phyloP scores from a whole-genome alignment of 805 yeast species.

The Helenozyma rhizophorensis region DNA sequence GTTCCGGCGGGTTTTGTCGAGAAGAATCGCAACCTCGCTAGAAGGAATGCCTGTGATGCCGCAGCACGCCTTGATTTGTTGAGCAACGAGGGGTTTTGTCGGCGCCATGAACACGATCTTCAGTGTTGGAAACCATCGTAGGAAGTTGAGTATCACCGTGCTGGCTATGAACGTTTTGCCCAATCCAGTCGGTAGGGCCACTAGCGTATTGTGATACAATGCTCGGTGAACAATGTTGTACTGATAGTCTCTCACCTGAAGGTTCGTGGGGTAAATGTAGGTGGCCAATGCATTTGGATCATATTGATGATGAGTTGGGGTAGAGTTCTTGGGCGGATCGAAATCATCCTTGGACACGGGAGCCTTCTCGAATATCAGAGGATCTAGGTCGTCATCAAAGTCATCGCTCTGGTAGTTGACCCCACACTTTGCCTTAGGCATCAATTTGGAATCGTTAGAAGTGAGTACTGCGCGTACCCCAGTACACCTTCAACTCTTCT shows the following conservation, averaged over 20 bases:
- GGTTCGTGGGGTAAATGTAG: slow-evolving; percentile 82
- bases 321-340: not conserved
- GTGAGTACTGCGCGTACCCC: no score
- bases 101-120: slow-evolving; percentile 96
- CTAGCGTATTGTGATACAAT: slow-evolving; percentile 66
- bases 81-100: slow-evolving; percentile 92
- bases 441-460: no score
- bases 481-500: no score
- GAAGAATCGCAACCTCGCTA: slow-evolving; percentile 70
- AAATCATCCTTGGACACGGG: not conserved
- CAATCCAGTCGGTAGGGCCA: slow-evolving; percentile 94
- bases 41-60: slow-evolving; percentile 81
- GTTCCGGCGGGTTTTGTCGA: slow-evolving; percentile 53
- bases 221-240: slow-evolving; percentile 71
- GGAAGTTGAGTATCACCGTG: slow-evolving; percentile 85
- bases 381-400: slow-evolving; percentile 13
- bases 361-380: slow-evolving; percentile 3
- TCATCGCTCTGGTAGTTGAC: no score
- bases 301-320: slow-evolving; percentile 6
- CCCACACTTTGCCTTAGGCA: no score
- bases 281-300: slow-evolving; percentile 19
- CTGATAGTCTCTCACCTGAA: slow-evolving; percentile 84
- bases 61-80: slow-evolving; percentile 90
- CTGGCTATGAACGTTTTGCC: slow-evolving; percentile 97
- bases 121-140: slow-evolving; percentile 74